Evolutionary conservation across 176 grass and related monocot genomes (phyloP).

Genomic region (Avena eriantha): DNA sequence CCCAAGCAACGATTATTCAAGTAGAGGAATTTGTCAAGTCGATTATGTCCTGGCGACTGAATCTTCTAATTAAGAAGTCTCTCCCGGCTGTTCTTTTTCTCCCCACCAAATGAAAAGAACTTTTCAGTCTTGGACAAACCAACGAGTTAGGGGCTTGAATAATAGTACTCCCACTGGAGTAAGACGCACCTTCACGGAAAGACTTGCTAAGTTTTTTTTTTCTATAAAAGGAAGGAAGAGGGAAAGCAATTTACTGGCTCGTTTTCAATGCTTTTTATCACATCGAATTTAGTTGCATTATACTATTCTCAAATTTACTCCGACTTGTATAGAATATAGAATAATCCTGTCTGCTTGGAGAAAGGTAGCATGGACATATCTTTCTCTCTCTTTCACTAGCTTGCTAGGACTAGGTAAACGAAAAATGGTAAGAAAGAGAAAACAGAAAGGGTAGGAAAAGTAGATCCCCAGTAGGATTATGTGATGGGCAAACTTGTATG

Average conservation of each 20-base stretch:
- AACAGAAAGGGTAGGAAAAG: conserved; percentile 29
- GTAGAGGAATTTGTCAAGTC: conserved; percentile 33
- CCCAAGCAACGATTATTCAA: conserved; percentile 36
- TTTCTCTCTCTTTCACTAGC: background rate
- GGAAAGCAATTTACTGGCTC: background rate
- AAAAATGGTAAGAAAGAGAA: conserved; percentile 1
- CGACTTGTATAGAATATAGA: no score
- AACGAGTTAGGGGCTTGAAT: background rate
- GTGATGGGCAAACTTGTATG: conserved; percentile 18
- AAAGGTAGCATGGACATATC: conserved; percentile 9
- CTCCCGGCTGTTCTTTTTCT: background rate
- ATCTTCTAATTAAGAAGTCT: conserved; percentile 15
- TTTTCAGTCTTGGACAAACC: conserved; percentile 36
- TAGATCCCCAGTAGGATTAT: conserved; percentile 39
- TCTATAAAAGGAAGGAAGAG: background rate
- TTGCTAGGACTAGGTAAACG: background rate
- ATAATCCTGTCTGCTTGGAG: background rate
- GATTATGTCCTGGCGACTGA: conserved; percentile 13
- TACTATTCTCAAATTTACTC: no score
- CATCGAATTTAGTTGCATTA: background rate
- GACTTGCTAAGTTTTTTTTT: background rate
- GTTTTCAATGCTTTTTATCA: background rate
- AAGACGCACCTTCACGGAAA: conserved; percentile 3
- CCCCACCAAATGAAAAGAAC: conserved; percentile 18
- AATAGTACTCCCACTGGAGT: conserved; percentile 2